phyloP scores from a whole-genome alignment of 2,329 filamentous ascomycete genomes.

The Monilinia vaccinii-corymbosi region DNA sequence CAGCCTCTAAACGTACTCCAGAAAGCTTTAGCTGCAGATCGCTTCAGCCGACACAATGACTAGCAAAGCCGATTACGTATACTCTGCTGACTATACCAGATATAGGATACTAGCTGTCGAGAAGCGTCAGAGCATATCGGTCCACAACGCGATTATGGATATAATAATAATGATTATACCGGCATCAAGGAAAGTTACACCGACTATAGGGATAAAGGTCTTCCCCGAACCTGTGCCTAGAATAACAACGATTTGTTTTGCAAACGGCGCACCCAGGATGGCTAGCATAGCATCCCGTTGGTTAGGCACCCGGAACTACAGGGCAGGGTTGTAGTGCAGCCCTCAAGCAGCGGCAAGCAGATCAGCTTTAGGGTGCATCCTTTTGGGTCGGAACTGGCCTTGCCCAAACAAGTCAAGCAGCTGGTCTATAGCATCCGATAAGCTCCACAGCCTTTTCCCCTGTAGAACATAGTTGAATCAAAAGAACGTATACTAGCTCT shows the following conservation, averaged over 20 bases:
- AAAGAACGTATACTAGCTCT: slow-evolving; percentile 13
- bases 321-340: slow-evolving; percentile 2
- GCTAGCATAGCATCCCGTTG: slow-evolving; percentile 11
- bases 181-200: slow-evolving; percentile 9
- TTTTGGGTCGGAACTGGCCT: no score
- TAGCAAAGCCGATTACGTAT: slow-evolving; percentile 1
- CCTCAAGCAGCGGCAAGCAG: slow-evolving; percentile 5
- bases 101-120: slow-evolving; percentile 6
- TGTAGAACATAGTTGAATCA: slow-evolving; percentile 9
- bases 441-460: slow-evolving; percentile 1
- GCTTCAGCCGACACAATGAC: slow-evolving; percentile 13
- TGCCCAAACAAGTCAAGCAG: no score
- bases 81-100: slow-evolving; percentile 6
- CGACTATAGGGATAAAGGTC: slow-evolving; percentile 11
- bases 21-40: slow-evolving; percentile 10
- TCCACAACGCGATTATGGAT: slow-evolving; percentile 4
- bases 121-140: slow-evolving; percentile 13
- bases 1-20: slow-evolving; percentile 7
- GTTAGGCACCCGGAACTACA: slow-evolving; percentile 8
- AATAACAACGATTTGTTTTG: slow-evolving; percentile 13
- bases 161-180: slow-evolving; percentile 13
- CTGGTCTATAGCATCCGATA: no score
- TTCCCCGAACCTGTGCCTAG: slow-evolving; percentile 11
- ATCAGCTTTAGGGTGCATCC: slow-evolving; percentile 8
- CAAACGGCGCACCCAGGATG: slow-evolving; percentile 5